Base-by-base conservation (phyloP, 192 early-diverging fungal species). In the Helicostylum pulchrum region DNA sequence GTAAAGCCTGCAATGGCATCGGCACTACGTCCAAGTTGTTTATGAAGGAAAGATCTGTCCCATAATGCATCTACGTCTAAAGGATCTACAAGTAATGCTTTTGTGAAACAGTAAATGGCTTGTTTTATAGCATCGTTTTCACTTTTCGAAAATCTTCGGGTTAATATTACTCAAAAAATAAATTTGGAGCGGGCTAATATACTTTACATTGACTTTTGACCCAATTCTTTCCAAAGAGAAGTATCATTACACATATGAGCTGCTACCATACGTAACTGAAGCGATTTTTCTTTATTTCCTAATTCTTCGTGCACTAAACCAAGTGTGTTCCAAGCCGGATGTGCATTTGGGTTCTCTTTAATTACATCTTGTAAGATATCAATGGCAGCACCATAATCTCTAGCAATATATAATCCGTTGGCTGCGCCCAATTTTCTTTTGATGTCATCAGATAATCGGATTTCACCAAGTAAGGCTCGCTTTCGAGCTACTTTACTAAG, bases 291-390 rank as follows among this genome's bases (percentile, higher is more conserved):
- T 11, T 67, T 62, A 57, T 90, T 83, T 7, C 94, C 90, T 32
- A 92, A 62, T 59, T 97, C 92, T 60, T 96, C 92, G 62, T 95
- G 91, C 32, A 96, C 87, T 58, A 95, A 77, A 51, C 91, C 96
- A 69, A 97, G 84, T 1, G 89, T 90, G 57, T 81, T 81, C 97
- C 97, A 99, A 14, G 94, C 94, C 31, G 83, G 75, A 56, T 83
- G 84, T 2, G 87, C 84, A 59, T 82, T 89, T 12, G 87, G 86
- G 31, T 88, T 81, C 2, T 79, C 65, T 20, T 85, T 84, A 57
- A 99, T 91, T 14, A 93, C 77, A 54, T 90, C 86, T 66, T 93
- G 89, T 30, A 93, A 83, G 8, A 86, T 50, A n/a, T 85, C 72
- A 32, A 94, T 85, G 2, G 95, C 94, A 31, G 77, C 62, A 15